These are phyloP conservation scores for Leccinum longicurvipes DNA, from an alignment of 768 basidiomycete species.

Conservation along the genomic window DNA sequence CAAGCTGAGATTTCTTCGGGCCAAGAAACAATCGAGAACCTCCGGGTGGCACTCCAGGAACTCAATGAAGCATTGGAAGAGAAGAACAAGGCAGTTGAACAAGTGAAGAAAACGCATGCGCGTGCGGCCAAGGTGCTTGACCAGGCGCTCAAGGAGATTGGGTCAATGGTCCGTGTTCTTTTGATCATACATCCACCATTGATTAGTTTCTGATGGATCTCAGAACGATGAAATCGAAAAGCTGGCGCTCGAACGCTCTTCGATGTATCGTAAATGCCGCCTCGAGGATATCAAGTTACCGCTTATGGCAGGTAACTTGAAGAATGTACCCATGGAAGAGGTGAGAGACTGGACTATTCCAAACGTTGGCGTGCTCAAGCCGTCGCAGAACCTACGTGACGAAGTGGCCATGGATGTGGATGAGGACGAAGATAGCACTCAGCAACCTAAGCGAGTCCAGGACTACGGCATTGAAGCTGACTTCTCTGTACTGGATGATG, in stretches of 20 bases:
- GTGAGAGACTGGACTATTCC: slow-evolving; percentile 37
- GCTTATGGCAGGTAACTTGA: slow-evolving; percentile 68
- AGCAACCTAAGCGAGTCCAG: slow-evolving; percentile 64
- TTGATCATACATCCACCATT: slow-evolving; percentile 20
- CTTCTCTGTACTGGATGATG: slow-evolving; percentile 70
- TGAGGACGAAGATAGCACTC: slow-evolving; percentile 79
- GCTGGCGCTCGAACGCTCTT: slow-evolving; percentile 76
- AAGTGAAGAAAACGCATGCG: slow-evolving; percentile 63
- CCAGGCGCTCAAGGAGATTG: slow-evolving; percentile 87
- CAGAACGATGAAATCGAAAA: slow-evolving; percentile 92
- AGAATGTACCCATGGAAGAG: slow-evolving; percentile 94
- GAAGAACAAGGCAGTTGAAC: slow-evolving; percentile 70
- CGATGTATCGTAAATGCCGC: slow-evolving; percentile 87
- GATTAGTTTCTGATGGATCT: slow-evolving; percentile 1
- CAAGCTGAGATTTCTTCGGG: slow-evolving; percentile 58
- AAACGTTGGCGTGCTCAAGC: slow-evolving; percentile 2
- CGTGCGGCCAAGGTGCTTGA: slow-evolving; percentile 79
- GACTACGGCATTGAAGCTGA: slow-evolving; percentile 91
- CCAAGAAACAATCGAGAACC: slow-evolving; percentile 49
- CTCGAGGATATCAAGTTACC: slow-evolving; percentile 90
- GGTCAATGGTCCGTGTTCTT: slow-evolving; percentile 54
- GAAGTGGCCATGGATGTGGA: slow-evolving; percentile 93
- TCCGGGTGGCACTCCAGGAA: slow-evolving; percentile 59
- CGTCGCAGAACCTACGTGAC: slow-evolving; percentile 68
- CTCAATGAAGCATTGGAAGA: slow-evolving; percentile 68